Conservation (phyloP, 306 rosid species). For the Dalbergia cultrata region DNA sequence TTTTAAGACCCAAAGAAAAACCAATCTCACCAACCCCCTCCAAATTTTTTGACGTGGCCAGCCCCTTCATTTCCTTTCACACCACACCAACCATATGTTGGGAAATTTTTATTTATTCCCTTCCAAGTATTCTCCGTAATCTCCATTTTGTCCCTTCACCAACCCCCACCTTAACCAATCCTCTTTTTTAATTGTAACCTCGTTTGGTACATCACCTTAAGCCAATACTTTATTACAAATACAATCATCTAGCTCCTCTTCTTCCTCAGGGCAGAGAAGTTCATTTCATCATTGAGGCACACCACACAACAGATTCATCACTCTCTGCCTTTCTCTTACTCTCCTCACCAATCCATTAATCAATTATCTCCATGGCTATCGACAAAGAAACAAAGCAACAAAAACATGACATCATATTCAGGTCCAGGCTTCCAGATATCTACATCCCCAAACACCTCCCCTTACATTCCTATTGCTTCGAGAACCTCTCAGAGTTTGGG, state of each 20-base stretch:
- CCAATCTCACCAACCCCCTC: conserved; percentile 36
- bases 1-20: neutral
- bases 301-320: neutral
- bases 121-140: neutral
- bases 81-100: conserved; percentile 40
- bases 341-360: neutral
- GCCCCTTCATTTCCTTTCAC: conserved; percentile 22
- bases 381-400: neutral
- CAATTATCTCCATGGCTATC: conserved; percentile 13
- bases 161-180: conserved; percentile 44
- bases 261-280: conserved; percentile 10
- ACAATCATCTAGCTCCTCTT: neutral
- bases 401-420: conserved; percentile 57
- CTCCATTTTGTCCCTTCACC: conserved; percentile 53
- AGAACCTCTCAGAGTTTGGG: conserved; percentile 50
- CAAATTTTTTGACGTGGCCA: neutral
- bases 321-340: neutral
- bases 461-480: conserved; percentile 67
- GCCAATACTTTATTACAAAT: conserved; percentile 29
- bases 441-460: conserved; percentile 78
- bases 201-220: conserved; percentile 32
- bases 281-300: neutral
- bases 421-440: conserved; percentile 71
- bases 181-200: neutral
- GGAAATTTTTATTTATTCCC: neutral